Percentiles rank a stretch among this genome's conserved stretches.
phyloP scores from a whole-genome alignment of 2,329 filamentous ascomycete species.

The Pseudogymnoascus sp. region DNA sequence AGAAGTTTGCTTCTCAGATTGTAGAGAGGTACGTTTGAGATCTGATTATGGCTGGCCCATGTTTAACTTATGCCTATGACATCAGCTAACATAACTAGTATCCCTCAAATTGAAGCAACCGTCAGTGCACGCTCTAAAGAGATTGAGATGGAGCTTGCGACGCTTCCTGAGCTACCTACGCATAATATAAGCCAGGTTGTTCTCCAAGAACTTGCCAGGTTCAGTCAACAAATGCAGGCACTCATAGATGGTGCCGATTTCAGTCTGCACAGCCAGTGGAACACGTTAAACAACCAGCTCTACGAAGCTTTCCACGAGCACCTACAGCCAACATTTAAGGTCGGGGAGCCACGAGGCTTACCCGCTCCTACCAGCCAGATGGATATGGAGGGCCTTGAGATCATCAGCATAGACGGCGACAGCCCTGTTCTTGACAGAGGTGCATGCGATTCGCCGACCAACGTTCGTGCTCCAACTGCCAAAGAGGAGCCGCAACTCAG shows the following conservation, averaged over 20 bases:
- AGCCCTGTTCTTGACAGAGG: conserved; percentile 10
- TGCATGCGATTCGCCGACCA: background rate
- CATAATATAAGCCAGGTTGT: conserved; percentile 60
- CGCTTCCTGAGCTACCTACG: conserved; percentile 56
- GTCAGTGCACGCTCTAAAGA: conserved; percentile 33
- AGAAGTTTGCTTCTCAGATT: conserved; percentile 40
- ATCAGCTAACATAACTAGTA: conserved; percentile 19
- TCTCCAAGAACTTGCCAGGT: conserved; percentile 46
- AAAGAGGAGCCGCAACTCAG: background rate
- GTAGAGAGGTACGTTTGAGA: conserved; percentile 21
- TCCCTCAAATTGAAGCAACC: conserved; percentile 33
- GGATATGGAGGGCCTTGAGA: background rate
- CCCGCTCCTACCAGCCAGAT: background rate
- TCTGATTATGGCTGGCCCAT: background rate
- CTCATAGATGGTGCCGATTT: conserved; percentile 49
- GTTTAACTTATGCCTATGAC: background rate
- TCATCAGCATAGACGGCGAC: conserved; percentile 12
- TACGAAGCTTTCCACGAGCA: conserved; percentile 23
- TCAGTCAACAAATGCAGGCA: conserved; percentile 45
- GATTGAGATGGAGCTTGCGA: conserved; percentile 46
- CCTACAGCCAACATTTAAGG: conserved; percentile 27
- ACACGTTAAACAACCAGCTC: conserved; percentile 28
- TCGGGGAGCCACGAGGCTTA: conserved; percentile 18
- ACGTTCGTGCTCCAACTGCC: background rate
- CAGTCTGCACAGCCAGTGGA: conserved; percentile 30